Base-by-base conservation (phyloP, 2,329 filamentous ascomycete species). In the Gyromitra esculenta region DNA sequence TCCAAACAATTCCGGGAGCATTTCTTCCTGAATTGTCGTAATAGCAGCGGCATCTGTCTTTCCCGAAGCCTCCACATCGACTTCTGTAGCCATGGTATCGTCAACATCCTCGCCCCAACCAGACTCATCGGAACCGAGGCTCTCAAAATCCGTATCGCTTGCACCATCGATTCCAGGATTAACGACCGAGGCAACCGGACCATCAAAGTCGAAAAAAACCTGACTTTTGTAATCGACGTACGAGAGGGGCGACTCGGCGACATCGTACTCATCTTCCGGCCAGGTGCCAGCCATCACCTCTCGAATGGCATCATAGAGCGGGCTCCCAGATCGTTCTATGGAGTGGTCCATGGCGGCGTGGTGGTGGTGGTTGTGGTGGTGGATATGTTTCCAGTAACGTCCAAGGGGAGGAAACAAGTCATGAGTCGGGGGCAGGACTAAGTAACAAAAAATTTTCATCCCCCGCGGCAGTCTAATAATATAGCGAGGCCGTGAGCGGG, bases 261-360 rank as follows among this genome's bases (percentile, higher is more conserved):
- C 70, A n/a, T 77, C 75, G 41, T 77, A 77, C 37, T 77, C 75
- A 60, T 77, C 75, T 37, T 77, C 75, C n/a, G 71, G 71, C 75
- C 75, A 77, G 5, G 71, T 52, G n/a, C 75, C 75, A 15, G 71
- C 71, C 64, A 77, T 64, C 35, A 77, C 62, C 18, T 69, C 75
- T 39, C 75, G 71, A 60, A 77, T 75, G 11, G 71, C 71, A 6
- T 77, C 75, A 43, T 74, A 77, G 60, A 77, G 75, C 15, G 75
- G 75, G 35, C 65, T 70, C n/a, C 39, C 59, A 21, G 65, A 48
- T 39, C 72, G 66, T 35, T 71, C 48, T 18, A 45, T 67, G 13
- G 63, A 60, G 18, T 52, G 0, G 13, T 60, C 62, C 70, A 66
- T 73, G 62, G 52, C 60, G 25, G 25, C 25, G 25, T 31, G 25